A percentile compares a stretch with the other conserved stretches of the same genome.
Conservation (phyloP, 2,329 filamentous ascomycete genomes). For the Sporothrix mexicana region DNA sequence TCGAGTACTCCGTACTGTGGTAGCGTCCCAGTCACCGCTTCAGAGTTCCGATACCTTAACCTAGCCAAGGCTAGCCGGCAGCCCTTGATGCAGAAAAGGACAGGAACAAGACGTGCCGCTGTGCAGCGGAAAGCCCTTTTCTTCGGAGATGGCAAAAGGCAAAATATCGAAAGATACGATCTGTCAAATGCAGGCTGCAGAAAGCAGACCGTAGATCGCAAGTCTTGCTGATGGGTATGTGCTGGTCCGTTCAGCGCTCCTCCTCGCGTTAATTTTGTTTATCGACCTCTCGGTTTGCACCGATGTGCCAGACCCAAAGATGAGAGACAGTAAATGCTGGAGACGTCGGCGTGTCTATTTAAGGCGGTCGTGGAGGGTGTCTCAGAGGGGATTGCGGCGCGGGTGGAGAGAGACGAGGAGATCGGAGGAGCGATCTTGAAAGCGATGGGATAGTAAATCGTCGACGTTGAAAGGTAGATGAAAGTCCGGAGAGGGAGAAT, state of each 20-base stretch:
- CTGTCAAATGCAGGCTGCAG: background rate
- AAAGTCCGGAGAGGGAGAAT: background rate
- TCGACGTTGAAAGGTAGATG: background rate
- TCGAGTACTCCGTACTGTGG: slow-evolving; percentile 2
- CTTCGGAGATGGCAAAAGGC: background rate
- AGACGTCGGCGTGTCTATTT: background rate
- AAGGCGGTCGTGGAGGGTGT: background rate
- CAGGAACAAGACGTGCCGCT: slow-evolving; percentile 25
- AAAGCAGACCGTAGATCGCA: background rate
- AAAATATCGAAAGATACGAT: background rate
- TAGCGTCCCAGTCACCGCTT: slow-evolving; percentile 36
- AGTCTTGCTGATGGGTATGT: background rate
- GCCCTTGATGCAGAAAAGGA: slow-evolving; percentile 22
- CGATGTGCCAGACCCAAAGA: slow-evolving; percentile 9
- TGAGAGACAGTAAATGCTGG: background rate
- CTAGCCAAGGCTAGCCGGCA: slow-evolving; percentile 22
- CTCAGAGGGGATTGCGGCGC: slow-evolving; percentile 2
- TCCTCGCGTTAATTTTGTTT: background rate
- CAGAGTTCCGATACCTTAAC: slow-evolving; percentile 10
- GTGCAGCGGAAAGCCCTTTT: background rate
- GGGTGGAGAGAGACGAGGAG: slow-evolving; percentile 18
- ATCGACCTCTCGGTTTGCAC: slow-evolving; percentile 1
- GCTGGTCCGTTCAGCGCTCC: background rate
- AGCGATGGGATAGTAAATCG: background rate
- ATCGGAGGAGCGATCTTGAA: slow-evolving; percentile 3